phyloP scores from a whole-genome alignment of 192 early-diverging fungal species.

The Backusella morwellensis region DNA sequence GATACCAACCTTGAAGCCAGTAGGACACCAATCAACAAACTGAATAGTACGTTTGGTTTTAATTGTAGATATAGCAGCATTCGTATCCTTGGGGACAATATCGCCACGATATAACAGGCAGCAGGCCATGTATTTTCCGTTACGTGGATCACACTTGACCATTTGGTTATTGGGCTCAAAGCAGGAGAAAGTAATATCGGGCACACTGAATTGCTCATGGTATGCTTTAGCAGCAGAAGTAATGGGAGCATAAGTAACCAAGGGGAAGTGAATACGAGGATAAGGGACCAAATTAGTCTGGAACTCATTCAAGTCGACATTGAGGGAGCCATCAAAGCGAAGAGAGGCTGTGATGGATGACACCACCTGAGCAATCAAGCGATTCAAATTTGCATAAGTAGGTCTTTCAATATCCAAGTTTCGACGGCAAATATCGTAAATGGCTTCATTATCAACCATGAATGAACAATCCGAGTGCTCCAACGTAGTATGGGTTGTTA shows the following conservation, averaged over 20 bases:
- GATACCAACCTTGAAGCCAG: conserved; percentile 99
- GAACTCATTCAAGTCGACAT: conserved; percentile 98
- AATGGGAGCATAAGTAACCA: conserved; percentile 92
- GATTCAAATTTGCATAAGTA: conserved; percentile 95
- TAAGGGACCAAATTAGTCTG: conserved; percentile 99
- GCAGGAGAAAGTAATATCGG: conserved; percentile 94
- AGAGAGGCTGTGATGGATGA: conserved; percentile 99
- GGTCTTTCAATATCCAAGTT: conserved; percentile 96
- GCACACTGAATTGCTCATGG: conserved; percentile 92
- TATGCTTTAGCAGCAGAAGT: conserved; percentile 92
- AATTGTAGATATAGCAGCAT: conserved; percentile 83
- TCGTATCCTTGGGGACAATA: conserved; percentile 97
- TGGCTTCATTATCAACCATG: conserved; percentile 99
- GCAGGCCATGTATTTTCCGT: conserved; percentile 99
- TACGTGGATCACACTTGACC: conserved; percentile 96
- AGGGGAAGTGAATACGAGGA: conserved; percentile 58
- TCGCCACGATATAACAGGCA: conserved; percentile 98
- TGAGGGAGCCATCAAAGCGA: conserved; percentile 96
- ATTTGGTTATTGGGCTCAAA: conserved; percentile 98
- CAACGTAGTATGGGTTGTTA: conserved; percentile 97
- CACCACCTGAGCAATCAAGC: conserved; percentile 96
- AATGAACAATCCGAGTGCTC: conserved; percentile 99
- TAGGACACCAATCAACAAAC: conserved; percentile 90
- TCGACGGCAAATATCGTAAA: conserved; percentile 98
- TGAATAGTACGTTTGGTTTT: conserved; percentile 73